These are phyloP conservation scores for Poterioochromonas sp. DNA, from an alignment of 352 stramenopile genomes.

Conservation along the genomic window DNA sequence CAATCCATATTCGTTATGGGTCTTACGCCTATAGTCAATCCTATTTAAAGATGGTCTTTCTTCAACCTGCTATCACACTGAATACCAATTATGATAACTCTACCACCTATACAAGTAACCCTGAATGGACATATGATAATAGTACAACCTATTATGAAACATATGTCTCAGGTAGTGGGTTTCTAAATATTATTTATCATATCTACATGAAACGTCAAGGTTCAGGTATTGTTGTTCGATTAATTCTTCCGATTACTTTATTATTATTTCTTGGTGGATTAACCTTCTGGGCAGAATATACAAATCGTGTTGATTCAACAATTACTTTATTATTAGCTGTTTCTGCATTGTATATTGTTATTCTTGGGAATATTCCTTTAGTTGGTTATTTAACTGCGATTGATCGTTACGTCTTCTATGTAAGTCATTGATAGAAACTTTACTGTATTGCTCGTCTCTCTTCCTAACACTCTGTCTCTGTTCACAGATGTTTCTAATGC, in stretches of 20 bases:
- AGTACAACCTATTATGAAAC: no score
- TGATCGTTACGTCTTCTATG: not conserved
- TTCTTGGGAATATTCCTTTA: not conserved
- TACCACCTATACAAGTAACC: not conserved
- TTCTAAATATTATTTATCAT: not conserved
- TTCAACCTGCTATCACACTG: not conserved
- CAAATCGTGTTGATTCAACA: not conserved
- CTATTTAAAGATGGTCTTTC: no score
- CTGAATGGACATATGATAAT: not conserved
- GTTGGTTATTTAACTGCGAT: not conserved
- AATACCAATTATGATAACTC: not conserved
- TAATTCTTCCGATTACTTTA: not conserved
- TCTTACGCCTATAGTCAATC: no score
- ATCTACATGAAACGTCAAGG: not conserved
- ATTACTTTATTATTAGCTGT: not conserved
- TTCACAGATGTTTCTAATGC: not conserved
- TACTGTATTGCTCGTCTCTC: no score
- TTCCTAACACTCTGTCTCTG: no score
- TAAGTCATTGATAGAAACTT: no score
- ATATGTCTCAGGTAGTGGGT: not conserved
- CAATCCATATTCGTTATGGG: not conserved
- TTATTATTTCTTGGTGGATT: not conserved
- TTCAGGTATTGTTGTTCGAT: not conserved
- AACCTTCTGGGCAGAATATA: not conserved
- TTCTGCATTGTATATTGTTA: slow-evolving; percentile 1